Percentiles rank a stretch among this genome's conserved stretches.
Conservation (phyloP, 768 basidiomycete genomes). For the Strobilomyces confusus region DNA sequence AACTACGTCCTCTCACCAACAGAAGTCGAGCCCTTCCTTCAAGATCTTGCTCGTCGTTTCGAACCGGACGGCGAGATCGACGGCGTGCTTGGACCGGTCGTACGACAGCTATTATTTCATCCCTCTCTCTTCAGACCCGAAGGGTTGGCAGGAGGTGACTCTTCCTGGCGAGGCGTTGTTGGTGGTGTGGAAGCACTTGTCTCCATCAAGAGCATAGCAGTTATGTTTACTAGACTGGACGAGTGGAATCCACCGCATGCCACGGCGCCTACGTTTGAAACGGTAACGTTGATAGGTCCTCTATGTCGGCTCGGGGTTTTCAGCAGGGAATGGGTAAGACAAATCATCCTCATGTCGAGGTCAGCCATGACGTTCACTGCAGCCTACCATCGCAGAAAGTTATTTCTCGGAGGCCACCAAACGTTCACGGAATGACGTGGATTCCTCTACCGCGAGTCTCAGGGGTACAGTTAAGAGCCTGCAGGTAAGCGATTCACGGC, state of each 20-base stretch:
- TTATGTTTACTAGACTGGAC: conserved; percentile 70
- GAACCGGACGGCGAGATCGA: conserved; percentile 76
- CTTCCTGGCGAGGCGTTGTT: conserved; percentile 83
- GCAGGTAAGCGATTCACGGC: conserved; percentile 48
- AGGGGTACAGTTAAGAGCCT: conserved; percentile 82
- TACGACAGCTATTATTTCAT: conserved; percentile 59
- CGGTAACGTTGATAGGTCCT: conserved; percentile 72
- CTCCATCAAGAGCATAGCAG: conserved; percentile 78
- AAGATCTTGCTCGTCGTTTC: conserved; percentile 80
- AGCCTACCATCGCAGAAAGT: conserved; percentile 72
- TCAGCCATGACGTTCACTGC: conserved; percentile 5
- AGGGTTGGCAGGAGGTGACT: conserved; percentile 68
- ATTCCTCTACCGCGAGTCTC: conserved; percentile 80
- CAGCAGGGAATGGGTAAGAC: conserved; percentile 78
- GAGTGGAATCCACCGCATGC: conserved; percentile 68
- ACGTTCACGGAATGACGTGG: conserved; percentile 66
- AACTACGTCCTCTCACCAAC: conserved; percentile 53
- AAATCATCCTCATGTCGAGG: too few species aligned
- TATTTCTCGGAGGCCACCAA: conserved; percentile 89
- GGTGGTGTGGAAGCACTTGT: conserved; percentile 78
- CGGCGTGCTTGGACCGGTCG: conserved; percentile 71
- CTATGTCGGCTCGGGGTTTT: conserved; percentile 82
- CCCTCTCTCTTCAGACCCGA: conserved; percentile 59
- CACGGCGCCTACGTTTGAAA: conserved; percentile 60
- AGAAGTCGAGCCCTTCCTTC: conserved; percentile 76